phyloP scores from a whole-genome alignment of 331 rosid genomes.

The Acacia concinna region DNA sequence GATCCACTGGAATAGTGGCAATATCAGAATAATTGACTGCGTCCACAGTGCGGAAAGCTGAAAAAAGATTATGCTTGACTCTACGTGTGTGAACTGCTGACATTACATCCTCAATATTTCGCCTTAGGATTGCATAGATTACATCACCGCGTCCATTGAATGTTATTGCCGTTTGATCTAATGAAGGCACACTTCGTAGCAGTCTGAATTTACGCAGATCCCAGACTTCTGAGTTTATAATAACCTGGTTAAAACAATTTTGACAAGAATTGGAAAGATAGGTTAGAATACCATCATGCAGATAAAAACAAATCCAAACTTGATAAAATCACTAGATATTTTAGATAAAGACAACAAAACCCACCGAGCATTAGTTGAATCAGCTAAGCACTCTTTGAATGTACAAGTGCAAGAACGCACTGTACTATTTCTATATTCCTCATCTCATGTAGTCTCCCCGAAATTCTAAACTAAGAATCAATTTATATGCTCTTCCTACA shows the following conservation, averaged over 20 bases:
- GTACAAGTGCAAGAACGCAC: not conserved
- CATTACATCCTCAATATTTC: slow-evolving; percentile 95
- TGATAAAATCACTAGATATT: not conserved
- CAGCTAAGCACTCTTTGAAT: not conserved
- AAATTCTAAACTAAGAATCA: not conserved
- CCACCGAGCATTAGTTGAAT: not conserved
- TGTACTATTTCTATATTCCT: not conserved
- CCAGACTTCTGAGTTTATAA: slow-evolving; percentile 99
- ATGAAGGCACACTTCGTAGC: slow-evolving; percentile 89
- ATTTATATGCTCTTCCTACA: not conserved
- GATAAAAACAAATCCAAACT: slow-evolving; percentile 1
- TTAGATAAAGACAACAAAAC: not conserved
- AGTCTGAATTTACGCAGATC: slow-evolving; percentile 91
- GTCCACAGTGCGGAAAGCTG: slow-evolving; percentile 95
- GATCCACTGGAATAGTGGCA: slow-evolving; percentile 87
- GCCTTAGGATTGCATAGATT: slow-evolving; percentile 89
- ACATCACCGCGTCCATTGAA: slow-evolving; percentile 94
- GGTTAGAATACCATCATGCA: slow-evolving; percentile 23
- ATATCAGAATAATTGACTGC: slow-evolving; percentile 93
- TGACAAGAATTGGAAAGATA: not conserved
- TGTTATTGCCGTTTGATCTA: slow-evolving; percentile 87
- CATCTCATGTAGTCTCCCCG: not conserved
- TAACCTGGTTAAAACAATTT: slow-evolving; percentile 52
- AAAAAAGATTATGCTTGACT: slow-evolving; percentile 75
- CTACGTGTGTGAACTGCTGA: slow-evolving; percentile 88